These are phyloP conservation scores for Coemansia javaensis DNA, from an alignment of 192 early-diverging fungal species.

Conservation along the genomic window DNA sequence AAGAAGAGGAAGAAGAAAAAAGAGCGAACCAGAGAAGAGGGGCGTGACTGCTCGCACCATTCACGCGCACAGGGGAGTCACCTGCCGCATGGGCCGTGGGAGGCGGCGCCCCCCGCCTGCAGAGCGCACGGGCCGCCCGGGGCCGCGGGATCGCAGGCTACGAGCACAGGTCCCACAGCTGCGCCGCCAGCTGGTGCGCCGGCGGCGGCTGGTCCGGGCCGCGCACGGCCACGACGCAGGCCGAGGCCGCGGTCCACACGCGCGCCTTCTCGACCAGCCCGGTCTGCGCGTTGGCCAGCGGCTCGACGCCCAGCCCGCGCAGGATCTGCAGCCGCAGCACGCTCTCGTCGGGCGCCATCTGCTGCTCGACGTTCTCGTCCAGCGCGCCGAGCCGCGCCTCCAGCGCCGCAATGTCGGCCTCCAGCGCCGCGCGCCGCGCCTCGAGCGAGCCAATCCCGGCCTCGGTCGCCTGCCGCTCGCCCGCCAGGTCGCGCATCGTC, in stretches of 20 bases:
- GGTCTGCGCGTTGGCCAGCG: conserved; percentile 11
- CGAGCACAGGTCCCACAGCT: conserved; percentile 43
- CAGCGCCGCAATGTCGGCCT: conserved; percentile 8
- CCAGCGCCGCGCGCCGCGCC: conserved; percentile 6
- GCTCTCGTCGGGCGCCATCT: conserved; percentile 9
- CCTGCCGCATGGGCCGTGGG: too few species aligned
- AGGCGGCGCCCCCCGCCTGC: too few species aligned
- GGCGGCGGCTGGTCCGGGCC: conserved; percentile 4
- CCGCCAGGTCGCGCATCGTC: conserved; percentile 31
- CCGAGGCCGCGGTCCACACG: conserved; percentile 13
- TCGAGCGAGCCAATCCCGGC: conserved; percentile 10
- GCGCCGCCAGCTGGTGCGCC: conserved; percentile 32
- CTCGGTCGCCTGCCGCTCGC: conserved; percentile 13
- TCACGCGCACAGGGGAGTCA: not conserved
- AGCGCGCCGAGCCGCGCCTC: conserved; percentile 12
- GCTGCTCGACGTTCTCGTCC: conserved; percentile 22
- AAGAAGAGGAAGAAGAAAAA: not conserved
- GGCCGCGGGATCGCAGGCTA: not conserved
- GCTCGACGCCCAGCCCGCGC: conserved; percentile 40
- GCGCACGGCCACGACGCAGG: conserved; percentile 10
- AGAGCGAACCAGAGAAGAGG: not conserved
- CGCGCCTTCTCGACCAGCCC: conserved; percentile 14
- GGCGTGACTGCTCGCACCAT: not conserved
- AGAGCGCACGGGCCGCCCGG: too few species aligned
- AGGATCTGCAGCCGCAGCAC: conserved; percentile 34